phyloP scores from a whole-genome alignment of 768 basidiomycete species.

The Russula foetens region DNA sequence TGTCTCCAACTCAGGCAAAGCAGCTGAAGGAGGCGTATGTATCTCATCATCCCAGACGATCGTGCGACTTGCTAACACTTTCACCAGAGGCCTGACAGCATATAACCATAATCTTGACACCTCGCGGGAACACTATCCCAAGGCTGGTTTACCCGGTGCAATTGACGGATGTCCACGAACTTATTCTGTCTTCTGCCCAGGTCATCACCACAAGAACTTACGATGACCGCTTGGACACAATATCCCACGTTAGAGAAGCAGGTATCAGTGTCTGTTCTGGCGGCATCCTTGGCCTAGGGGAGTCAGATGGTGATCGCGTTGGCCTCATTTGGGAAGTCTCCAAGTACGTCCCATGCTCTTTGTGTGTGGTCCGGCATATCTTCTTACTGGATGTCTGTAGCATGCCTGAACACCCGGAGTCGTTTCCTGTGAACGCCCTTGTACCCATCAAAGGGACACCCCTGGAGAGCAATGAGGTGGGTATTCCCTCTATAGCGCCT shows the following conservation, averaged over 20 bases:
- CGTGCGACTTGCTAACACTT: not conserved
- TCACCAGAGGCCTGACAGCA: slow-evolving; percentile 75
- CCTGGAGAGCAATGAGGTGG: slow-evolving; percentile 80
- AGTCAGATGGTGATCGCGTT: slow-evolving; percentile 82
- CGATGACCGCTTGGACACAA: slow-evolving; percentile 87
- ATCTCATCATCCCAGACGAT: not conserved
- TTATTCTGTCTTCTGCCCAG: slow-evolving; percentile 25
- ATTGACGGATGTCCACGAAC: not conserved
- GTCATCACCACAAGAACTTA: slow-evolving; percentile 94
- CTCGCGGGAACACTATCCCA: slow-evolving; percentile 92
- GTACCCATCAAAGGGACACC: slow-evolving; percentile 96
- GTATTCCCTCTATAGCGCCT: slow-evolving; percentile 13
- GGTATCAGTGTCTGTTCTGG: slow-evolving; percentile 97
- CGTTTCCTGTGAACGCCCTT: slow-evolving; percentile 95
- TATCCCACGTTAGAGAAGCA: slow-evolving; percentile 83
- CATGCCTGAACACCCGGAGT: slow-evolving; percentile 95
- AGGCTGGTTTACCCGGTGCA: slow-evolving; percentile 38
- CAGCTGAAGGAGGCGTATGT: slow-evolving; percentile 88
- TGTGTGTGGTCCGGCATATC: not conserved
- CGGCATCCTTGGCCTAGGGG: slow-evolving; percentile 91
- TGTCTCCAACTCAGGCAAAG: slow-evolving; percentile 85
- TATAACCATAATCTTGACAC: slow-evolving; percentile 99
- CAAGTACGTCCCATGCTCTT: slow-evolving; percentile 46
- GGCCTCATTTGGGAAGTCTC: slow-evolving; percentile 92
- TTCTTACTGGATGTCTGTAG: slow-evolving; percentile 31